Conservation (phyloP, 371 early-diverging fungal genomes). For the Phascolomyces articulosus region DNA sequence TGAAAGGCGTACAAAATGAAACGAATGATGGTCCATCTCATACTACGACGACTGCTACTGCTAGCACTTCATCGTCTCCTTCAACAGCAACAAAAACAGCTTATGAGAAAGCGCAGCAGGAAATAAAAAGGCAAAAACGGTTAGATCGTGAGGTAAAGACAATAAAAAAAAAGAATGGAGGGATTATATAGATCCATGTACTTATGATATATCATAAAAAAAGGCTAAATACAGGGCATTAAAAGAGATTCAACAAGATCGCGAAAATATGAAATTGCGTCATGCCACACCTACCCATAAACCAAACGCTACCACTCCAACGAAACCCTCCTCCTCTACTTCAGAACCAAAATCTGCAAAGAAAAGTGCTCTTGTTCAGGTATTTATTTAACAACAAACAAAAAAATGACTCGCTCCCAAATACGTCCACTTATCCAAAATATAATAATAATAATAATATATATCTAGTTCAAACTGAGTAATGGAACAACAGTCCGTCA, state of each 20-base stretch:
- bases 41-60: not conserved
- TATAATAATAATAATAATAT: no score
- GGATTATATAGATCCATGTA: not conserved
- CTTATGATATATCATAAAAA: not conserved
- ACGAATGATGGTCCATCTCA: not conserved
- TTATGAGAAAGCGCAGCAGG: conserved; percentile 2
- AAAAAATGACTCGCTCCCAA: no score
- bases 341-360: not conserved
- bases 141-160: conserved; percentile 22
- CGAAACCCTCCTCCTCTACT: no score
- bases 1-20: conserved; percentile 14
- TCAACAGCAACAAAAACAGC: not conserved
- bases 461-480: conserved; percentile 37
- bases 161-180: not conserved
- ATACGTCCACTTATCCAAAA: no score
- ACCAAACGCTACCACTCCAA: not conserved
- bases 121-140: conserved; percentile 12
- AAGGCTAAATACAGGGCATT: conserved; percentile 23
- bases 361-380: not conserved
- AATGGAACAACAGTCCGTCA: conserved; percentile 32
- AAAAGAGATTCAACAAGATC: conserved; percentile 32
- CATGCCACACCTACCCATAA: not conserved
- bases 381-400: no score
- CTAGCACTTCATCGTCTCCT: no score
- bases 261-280: conserved; percentile 19